Base-by-base conservation (phyloP, 345 rosid genomes). In the Murraya koenigii region DNA sequence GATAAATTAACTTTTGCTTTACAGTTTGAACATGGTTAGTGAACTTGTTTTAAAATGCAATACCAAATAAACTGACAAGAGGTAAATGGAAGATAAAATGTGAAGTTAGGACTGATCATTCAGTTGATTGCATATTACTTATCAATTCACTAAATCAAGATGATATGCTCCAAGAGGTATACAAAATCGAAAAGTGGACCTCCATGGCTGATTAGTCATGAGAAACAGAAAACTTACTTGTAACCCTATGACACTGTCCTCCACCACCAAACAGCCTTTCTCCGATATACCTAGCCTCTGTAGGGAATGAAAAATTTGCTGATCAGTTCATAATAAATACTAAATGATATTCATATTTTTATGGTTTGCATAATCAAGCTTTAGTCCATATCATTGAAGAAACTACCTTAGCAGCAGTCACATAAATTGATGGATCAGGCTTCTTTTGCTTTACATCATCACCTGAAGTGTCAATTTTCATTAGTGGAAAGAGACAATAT, bases 361-460 rank as follows among this genome's bases (percentile, higher is more conserved):
- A 23, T 22, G 32, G 49, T 75, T 72, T 41, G 59, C 61, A 56
- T 25, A 66, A 36, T 19, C 25, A 17, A 47, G 41, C 20, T 44
- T 75, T 26, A 41, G 17, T 22, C 55, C 25, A 52, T 35, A 56
- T 2, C 63, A 35, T 47, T 52, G 59, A 59, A 25, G 7, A 13
- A 64, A 66, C 33, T 74, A 92, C 98, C 94, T 92, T 79, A 55
- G 92, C 85, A 79, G 98, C 98, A 78, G 92, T 90, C 75, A 87
- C 61, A 78, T 95, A 95, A 79, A 95, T 93, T 20, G 90, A 88
- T 61, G 98, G 99, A 83, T 95, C 86, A 1, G 99, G 99, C 85
- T 95, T 95, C 81, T 95, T 95, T 88, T 88, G 93, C 93, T 92
- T 95, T 49, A 95, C 99, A 87, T 95, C 99, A 81, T 95, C 98